Evolutionary conservation across 441 rosid genomes (phyloP), one percentile per base, ranked within the genome.

Genomic region (Daphne laureola): DNA sequence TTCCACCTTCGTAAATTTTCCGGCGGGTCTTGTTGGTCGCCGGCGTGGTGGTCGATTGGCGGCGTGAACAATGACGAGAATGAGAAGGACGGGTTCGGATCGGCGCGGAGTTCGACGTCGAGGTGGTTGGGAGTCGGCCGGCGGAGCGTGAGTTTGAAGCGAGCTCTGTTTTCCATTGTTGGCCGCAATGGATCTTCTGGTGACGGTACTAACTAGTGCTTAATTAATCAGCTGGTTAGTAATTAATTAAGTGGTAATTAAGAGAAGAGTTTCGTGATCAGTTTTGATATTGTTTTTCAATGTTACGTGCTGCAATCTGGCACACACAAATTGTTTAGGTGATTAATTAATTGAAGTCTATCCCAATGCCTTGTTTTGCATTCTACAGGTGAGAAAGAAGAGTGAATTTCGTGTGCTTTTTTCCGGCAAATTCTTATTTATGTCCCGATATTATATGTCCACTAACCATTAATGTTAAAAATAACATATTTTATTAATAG

Each of bases 41-140:
- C 55, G 18, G 31, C 55, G 16, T 64, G 43, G 64, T 58, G 47
- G 43, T 61, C 48, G n/a, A 59, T 27, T 21, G 52, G 17, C 3
- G 56, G 43, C 18, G 35, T 60, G 17, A 44, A 58, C 25, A 55
- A 63, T 50, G 43, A 61, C 0, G 73, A 49, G 1, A 57, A 66
- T 12, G 47, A 31, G 18, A 16, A 11, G 1, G 8, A 14, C 26
- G 8, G 25, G 27, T 14, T 15, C 46, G 50, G 47, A 8, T 66
- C 58, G 23, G 59, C 83, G 5, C 72, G 78, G 3, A 71, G 59
- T 38, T 78, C 79, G 8, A 67, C 72, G 17, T 38, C 62, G 69
- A 2, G 3, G 38, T 70, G 81, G 58, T 75, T 67, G 47, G 59
- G 59, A 49, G 43, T 18, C 11, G 66, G 43, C 56, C 43, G 49